Evolutionary conservation across 306 rosid genomes (phyloP), one percentile per base, ranked within the genome.

Genomic region (Canavalia ensiformis): DNA sequence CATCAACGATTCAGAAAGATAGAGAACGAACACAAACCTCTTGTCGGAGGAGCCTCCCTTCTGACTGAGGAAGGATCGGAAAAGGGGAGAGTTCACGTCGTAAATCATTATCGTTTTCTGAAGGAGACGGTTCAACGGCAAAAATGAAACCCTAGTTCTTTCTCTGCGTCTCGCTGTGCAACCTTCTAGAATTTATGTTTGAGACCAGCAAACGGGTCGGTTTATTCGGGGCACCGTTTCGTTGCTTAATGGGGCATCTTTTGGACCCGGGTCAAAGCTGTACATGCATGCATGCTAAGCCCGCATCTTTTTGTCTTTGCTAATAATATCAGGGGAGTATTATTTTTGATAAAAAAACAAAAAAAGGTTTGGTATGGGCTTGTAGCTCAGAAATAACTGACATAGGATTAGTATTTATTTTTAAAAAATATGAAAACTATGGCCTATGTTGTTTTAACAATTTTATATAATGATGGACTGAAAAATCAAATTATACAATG

Each of bases 61-160:
- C 91, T 96, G 98, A 86, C 98, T 93, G 76, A 96, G 99, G 93
- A 96, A 93, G 78, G 98, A 96, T 77, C 99, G 97, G 90, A 96
- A 96, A 10, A 96, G 94, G 0, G 93, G 97, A 13, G 98, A 96
- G 87, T 96, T 96, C 25, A 92, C 98, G 90, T 96, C 98, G 94
- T 96, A 96, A 62, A 93, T 93, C 99, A 96, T 96, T 28, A 82
- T 82, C 8, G n/a, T 11, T 39, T 33, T 68, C 41, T 68, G 35
- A 41, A 63, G 54, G 29, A 74, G 5, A 5, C 1, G 4, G 9
- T 76, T 47, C 37, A 1, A 31, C 8, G 6, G 4, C 80, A 30
- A 58, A 78, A 8, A 50, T 41, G 81, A 88, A 86, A 79, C 98
- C 94, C 89, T 81, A 94, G 44, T 79, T 69, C 80, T 85, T 72